These are phyloP conservation scores for Jamesozyma piceae DNA, from an alignment of 805 yeast genomes.

Conservation along the genomic window DNA sequence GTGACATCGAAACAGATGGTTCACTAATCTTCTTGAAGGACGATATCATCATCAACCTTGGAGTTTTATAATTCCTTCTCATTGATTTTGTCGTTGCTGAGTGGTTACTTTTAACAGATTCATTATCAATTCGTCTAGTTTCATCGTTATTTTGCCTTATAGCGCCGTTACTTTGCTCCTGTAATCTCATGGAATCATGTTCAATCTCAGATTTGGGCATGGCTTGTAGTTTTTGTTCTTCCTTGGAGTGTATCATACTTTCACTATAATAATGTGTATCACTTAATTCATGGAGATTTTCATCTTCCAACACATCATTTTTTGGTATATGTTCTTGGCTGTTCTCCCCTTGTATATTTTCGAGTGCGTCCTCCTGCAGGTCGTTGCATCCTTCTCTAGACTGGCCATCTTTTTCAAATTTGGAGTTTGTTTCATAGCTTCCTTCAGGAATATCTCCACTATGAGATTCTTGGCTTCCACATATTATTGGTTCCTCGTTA, in stretches of 20 bases:
- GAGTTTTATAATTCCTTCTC: background rate
- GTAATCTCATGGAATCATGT: background rate
- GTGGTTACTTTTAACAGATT: too few relatives aligned
- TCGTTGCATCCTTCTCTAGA: background rate
- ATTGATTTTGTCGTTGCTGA: background rate
- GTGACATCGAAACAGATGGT: conserved; percentile 13
- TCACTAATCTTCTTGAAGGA: conserved; percentile 2
- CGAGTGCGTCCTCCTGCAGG: background rate
- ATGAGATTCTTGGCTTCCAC: background rate
- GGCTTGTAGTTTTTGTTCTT: background rate
- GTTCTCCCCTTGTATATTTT: background rate
- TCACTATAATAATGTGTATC: background rate
- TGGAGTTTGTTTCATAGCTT: background rate
- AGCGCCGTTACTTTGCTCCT: background rate
- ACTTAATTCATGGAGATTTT: too few relatives aligned
- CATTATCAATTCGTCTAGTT: background rate
- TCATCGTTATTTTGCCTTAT: background rate
- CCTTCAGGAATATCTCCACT: background rate
- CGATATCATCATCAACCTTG: background rate
- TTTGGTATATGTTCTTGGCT: background rate
- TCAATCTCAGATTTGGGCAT: background rate
- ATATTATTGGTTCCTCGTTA: background rate
- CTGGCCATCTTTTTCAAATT: background rate
- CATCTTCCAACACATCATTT: background rate
- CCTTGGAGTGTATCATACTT: background rate